A percentile compares a stretch with the other conserved stretches of the same genome.
These are phyloP conservation scores for Tetrahymena thermophila DNA, from an alignment of 73 alveolate species.

Conservation along the genomic window DNA sequence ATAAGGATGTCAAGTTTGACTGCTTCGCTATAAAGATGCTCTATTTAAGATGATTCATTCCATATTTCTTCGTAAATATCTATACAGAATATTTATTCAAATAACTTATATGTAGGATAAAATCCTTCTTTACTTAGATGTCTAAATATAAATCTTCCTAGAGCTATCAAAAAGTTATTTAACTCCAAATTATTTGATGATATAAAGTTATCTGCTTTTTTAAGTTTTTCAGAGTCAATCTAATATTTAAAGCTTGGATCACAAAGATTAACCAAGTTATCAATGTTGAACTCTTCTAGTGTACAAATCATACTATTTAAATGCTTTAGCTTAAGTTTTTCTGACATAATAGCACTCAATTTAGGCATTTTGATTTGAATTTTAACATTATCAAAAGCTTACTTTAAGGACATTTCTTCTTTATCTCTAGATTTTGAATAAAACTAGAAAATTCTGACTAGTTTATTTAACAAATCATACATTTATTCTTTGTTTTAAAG, in stretches of 20 bases:
- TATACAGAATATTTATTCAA: neutral
- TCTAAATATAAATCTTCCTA: neutral
- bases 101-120: neutral
- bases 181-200: neutral
- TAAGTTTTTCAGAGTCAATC: neutral
- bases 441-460: neutral
- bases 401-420: neutral
- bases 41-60: neutral
- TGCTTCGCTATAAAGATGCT: neutral
- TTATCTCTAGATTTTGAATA: neutral
- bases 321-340: neutral
- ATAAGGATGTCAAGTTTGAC: neutral
- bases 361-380: neutral
- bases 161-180: neutral
- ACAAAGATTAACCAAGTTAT: neutral
- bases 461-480: neutral
- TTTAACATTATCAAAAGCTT: neutral
- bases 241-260: neutral
- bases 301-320: neutral
- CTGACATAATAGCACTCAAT: neutral
- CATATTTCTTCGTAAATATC: neutral
- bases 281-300: neutral
- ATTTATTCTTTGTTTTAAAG: neutral
- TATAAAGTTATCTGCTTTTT: neutral
- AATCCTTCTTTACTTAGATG: neutral